Conservation (phyloP, 768 basidiomycete genomes). For the Austroboletus festivus region DNA sequence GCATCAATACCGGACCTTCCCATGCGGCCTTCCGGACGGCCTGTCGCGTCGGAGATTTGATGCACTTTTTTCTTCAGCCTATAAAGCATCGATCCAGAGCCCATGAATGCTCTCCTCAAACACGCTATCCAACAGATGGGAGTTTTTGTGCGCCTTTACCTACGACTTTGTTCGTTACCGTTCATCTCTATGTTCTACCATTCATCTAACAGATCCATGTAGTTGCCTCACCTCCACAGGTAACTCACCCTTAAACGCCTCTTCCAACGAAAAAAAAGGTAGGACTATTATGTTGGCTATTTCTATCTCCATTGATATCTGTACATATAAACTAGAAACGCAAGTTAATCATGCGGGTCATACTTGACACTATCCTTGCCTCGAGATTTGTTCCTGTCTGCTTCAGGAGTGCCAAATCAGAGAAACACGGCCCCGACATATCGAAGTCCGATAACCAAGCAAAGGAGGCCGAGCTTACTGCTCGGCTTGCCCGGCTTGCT, state of each 20-base stretch:
- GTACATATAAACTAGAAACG: conserved; percentile 7
- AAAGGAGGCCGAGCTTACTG: conserved; percentile 22
- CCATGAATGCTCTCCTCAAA: conserved; percentile 9
- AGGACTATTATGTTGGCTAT: background rate
- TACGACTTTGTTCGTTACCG: conserved; percentile 25
- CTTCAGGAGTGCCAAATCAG: conserved; percentile 12
- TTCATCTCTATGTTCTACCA: background rate
- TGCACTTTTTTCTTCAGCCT: conserved; percentile 5
- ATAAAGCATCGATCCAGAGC: conserved; percentile 12
- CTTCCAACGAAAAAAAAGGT: conserved; percentile 14
- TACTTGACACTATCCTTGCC: conserved; percentile 18
- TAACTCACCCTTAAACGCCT: conserved; percentile 29
- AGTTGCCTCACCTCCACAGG: conserved; percentile 27
- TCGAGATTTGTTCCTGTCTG: conserved; percentile 22
- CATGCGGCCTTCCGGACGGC: conserved; percentile 16
- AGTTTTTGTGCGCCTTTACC: conserved; percentile 29
- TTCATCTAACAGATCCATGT: conserved; percentile 9
- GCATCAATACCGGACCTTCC: background rate
- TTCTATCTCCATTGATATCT: conserved; percentile 4
- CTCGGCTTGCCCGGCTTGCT: conserved; percentile 27
- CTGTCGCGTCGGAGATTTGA: conserved; percentile 28
- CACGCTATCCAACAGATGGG: conserved; percentile 34
- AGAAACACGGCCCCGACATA: conserved; percentile 28
- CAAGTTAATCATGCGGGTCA: conserved; percentile 22
- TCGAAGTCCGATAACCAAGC: conserved; percentile 6